Evolutionary conservation across 257 asterid genomes (phyloP).

Genomic region (Petunia axillaris): DNA sequence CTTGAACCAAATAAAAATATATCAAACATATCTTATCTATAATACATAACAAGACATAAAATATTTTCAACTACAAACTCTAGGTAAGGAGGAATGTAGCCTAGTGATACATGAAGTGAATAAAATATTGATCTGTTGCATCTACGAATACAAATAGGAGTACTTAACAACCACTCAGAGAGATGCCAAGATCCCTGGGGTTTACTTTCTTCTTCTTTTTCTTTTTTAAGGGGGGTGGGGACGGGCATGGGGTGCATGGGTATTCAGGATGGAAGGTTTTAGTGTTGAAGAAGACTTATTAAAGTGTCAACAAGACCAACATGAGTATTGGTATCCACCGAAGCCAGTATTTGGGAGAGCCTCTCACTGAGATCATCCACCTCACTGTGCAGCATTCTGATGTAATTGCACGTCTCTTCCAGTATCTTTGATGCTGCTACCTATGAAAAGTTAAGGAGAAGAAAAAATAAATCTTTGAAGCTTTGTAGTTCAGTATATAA

Average conservation of each 20-base stretch:
- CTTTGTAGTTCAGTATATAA: background rate
- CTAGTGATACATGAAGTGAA: background rate
- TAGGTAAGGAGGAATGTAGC: background rate
- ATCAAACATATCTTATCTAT: background rate
- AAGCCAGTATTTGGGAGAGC: slow-evolving; percentile 53
- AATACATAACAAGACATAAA: background rate
- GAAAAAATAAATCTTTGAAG: background rate
- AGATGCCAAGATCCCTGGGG: background rate
- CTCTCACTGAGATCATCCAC: slow-evolving; percentile 63
- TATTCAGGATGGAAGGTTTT: background rate
- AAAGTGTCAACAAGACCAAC: slow-evolving; percentile 44
- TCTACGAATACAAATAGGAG: background rate
- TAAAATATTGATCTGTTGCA: background rate
- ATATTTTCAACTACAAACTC: background rate
- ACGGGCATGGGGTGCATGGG: background rate
- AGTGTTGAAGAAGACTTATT: slow-evolving; percentile 44
- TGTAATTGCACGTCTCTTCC: slow-evolving; percentile 59
- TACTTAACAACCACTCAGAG: background rate
- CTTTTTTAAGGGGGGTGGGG: no score
- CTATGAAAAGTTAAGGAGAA: slow-evolving; percentile 32
- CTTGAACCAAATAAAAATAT: background rate
- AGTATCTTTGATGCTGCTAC: slow-evolving; percentile 46
- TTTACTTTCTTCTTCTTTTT: no score
- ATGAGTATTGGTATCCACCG: slow-evolving; percentile 41
- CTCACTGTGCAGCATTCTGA: slow-evolving; percentile 62